Evolutionary conservation across 2,329 filamentous ascomycete species (phyloP).

Genomic region (Penicillium sp.): DNA sequence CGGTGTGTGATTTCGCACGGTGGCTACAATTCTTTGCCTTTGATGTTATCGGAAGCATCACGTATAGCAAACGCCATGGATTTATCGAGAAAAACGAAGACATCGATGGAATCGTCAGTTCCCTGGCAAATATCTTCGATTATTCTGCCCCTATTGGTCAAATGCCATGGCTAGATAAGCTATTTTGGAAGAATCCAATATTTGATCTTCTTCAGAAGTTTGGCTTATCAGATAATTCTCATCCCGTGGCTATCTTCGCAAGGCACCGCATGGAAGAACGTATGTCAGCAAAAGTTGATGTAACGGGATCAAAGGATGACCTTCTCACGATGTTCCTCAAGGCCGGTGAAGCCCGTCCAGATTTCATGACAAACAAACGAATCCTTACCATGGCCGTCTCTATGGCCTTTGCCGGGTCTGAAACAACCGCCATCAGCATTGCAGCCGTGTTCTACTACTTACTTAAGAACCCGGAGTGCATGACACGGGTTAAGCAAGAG

Average conservation of each 20-base stretch:
- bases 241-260: background rate
- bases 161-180: constrained; percentile 67
- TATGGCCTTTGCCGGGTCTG: constrained; percentile 64
- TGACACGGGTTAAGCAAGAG: background rate
- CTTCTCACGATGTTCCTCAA: constrained; percentile 23
- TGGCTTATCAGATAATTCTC: background rate
- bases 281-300: background rate
- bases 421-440: constrained; percentile 76
- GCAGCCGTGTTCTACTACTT: constrained; percentile 72
- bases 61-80: constrained; percentile 72
- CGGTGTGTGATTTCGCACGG: constrained; percentile 23
- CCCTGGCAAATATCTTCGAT: constrained; percentile 43
- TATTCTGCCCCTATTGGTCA: constrained; percentile 57
- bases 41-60: constrained; percentile 79
- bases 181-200: constrained; percentile 68
- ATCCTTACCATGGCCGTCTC: constrained; percentile 33
- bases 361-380: constrained; percentile 30
- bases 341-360: constrained; percentile 24
- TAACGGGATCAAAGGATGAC: background rate
- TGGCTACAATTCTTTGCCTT: constrained; percentile 83
- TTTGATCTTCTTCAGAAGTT: background rate
- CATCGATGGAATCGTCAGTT: constrained; percentile 70
- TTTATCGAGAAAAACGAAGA: constrained; percentile 75
- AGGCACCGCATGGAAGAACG: background rate
- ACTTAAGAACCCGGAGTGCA: constrained; percentile 57